Evolutionary conservation across 1,139 yeast genomes (phyloP).

Genomic region (Pichia terricola): DNA sequence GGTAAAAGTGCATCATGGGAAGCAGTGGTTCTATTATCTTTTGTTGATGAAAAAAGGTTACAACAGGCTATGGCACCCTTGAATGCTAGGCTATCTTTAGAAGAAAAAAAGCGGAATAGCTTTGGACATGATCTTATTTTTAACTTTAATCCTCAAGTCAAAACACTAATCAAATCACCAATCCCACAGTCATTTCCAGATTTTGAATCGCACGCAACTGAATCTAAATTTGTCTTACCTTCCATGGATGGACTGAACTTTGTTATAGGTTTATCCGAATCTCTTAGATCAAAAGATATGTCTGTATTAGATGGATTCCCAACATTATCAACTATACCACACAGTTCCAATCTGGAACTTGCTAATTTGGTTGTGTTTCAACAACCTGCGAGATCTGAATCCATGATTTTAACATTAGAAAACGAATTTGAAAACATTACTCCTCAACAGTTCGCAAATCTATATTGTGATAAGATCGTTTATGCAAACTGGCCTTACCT

Average conservation of each 20-base stretch:
- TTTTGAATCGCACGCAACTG: conserved; percentile 68
- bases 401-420: conserved; percentile 58
- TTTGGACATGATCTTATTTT: conserved; percentile 65
- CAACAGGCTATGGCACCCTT: conserved; percentile 61
- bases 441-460: conserved; percentile 50
- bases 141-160: conserved; percentile 68
- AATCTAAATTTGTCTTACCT: conserved; percentile 45
- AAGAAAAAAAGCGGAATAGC: conserved; percentile 63
- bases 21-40: conserved; percentile 90
- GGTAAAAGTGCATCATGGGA: conserved; percentile 98
- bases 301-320: conserved; percentile 87
- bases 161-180: conserved; percentile 64
- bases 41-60: conserved; percentile 77
- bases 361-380: conserved; percentile 67
- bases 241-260: conserved; percentile 36
- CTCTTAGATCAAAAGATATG: conserved; percentile 55
- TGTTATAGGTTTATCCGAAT: conserved; percentile 52
- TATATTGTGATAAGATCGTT: conserved; percentile 49
- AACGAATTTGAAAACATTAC: conserved; percentile 41
- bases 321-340: conserved; percentile 60
- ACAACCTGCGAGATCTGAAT: conserved; percentile 74
- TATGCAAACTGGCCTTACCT: conserved; percentile 87
- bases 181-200: conserved; percentile 71
- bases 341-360: conserved; percentile 36
- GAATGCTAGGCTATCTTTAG: conserved; percentile 52